Evolutionary conservation across 768 basidiomycete species (phyloP).

Genomic region (Hemileccinum impolitum): DNA sequence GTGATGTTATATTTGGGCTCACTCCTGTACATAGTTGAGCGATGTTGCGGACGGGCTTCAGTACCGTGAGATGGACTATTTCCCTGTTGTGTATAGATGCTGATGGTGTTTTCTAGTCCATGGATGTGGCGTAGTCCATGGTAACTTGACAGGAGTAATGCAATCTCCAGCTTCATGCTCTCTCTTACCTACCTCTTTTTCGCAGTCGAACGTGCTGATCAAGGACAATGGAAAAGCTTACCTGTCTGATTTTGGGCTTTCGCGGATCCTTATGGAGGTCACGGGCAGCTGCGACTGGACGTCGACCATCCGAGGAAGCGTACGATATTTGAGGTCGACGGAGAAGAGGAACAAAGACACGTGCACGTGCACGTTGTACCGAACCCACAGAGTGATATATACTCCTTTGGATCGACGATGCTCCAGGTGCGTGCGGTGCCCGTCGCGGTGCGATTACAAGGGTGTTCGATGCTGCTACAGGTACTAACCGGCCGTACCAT

Average conservation of each 20-base stretch:
- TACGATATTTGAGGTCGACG: slow-evolving; percentile 37
- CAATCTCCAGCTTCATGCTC: background rate
- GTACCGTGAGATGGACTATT: slow-evolving; percentile 13
- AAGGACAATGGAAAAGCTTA: slow-evolving; percentile 28
- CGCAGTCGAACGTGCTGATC: slow-evolving; percentile 36
- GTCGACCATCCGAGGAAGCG: slow-evolving; percentile 40
- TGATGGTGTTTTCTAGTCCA: slow-evolving; percentile 12
- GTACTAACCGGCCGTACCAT: slow-evolving; percentile 25
- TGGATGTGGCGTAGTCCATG: slow-evolving; percentile 36
- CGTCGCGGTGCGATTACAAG: background rate
- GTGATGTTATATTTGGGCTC: background rate
- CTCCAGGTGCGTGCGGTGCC: slow-evolving; percentile 20
- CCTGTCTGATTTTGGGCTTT: slow-evolving; percentile 38
- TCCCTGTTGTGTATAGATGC: background rate
- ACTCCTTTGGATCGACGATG: slow-evolving; percentile 37
- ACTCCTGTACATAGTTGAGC: slow-evolving; percentile 8
- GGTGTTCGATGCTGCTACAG: slow-evolving; percentile 13
- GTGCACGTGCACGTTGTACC: slow-evolving; percentile 2
- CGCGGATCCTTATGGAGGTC: slow-evolving; percentile 26
- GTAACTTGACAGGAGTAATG: slow-evolving; percentile 44
- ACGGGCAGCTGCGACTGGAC: slow-evolving; percentile 23
- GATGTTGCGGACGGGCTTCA: slow-evolving; percentile 21
- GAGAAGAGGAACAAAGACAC: slow-evolving; percentile 25
- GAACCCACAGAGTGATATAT: slow-evolving; percentile 38
- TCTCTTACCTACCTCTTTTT: background rate